phyloP scores from a whole-genome alignment of 2,329 filamentous ascomycete genomes.

The Plectosphaerella sp. region DNA sequence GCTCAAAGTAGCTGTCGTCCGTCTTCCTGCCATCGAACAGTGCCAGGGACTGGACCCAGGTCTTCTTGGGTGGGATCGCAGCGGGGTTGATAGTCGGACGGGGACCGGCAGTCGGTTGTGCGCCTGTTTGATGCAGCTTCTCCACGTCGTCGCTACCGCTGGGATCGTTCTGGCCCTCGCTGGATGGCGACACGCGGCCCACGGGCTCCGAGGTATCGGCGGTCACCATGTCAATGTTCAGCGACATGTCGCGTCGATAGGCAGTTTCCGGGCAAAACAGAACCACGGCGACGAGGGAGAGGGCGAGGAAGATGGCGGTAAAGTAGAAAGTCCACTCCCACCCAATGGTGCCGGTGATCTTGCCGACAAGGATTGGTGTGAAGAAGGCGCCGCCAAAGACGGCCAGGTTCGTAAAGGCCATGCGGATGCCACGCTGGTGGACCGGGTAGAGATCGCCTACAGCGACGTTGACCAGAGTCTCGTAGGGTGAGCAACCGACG shows the following conservation, averaged over 20 bases:
- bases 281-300: conserved; percentile 65
- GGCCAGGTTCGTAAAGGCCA: conserved; percentile 69
- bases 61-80: conserved; percentile 41
- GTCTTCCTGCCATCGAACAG: conserved; percentile 82
- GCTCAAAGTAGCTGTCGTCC: conserved; percentile 64
- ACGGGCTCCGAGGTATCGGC: conserved; percentile 18
- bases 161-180: not conserved
- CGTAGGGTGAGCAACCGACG: conserved; percentile 81
- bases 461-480: conserved; percentile 81
- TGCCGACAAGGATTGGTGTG: conserved; percentile 87
- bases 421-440: conserved; percentile 76
- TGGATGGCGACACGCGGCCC: not conserved
- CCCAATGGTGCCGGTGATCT: conserved; percentile 71
- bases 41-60: conserved; percentile 56
- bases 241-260: conserved; percentile 59
- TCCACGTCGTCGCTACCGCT: not conserved
- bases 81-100: not conserved
- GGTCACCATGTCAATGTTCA: conserved; percentile 65
- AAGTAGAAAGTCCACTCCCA: conserved; percentile 90
- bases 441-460: conserved; percentile 91
- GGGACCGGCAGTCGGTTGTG: too few relatives aligned
- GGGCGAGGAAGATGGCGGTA: conserved; percentile 75
- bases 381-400: conserved; percentile 55
- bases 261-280: conserved; percentile 79
- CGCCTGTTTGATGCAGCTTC: not conserved